phyloP scores from a whole-genome alignment of 2,329 filamentous ascomycete genomes.

The Paracoccidioides brasiliensis region DNA sequence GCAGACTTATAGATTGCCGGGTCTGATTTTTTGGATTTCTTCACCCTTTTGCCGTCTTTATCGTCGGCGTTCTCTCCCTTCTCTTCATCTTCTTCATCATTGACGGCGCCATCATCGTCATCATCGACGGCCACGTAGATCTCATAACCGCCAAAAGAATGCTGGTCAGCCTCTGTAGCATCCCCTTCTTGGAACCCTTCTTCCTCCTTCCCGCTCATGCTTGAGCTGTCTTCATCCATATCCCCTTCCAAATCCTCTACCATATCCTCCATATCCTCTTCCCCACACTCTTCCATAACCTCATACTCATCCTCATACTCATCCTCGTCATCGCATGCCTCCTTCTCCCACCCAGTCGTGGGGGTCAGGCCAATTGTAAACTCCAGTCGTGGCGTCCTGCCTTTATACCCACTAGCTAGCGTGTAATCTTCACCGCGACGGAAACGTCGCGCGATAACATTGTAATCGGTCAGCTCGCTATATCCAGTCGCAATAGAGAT shows the following conservation, averaged over 20 bases:
- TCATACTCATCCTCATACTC: constrained; percentile 37
- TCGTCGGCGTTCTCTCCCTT: constrained; percentile 31
- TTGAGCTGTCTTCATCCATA: constrained; percentile 20
- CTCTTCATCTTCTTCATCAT: constrained; percentile 52
- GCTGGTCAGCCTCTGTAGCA: constrained; percentile 20
- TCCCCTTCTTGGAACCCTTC: background rate
- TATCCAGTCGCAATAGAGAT: constrained; percentile 69
- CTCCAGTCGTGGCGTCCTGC: constrained; percentile 62
- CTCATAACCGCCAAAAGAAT: constrained; percentile 39
- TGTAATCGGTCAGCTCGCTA: constrained; percentile 50
- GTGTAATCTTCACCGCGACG: constrained; percentile 82
- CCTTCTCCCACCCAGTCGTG: constrained; percentile 68
- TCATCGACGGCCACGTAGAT: constrained; percentile 84
- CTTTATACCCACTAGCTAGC: constrained; percentile 69
- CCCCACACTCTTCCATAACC: constrained; percentile 24
- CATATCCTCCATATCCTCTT: constrained; percentile 16
- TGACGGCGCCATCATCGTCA: constrained; percentile 51
- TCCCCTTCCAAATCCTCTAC: constrained; percentile 29
- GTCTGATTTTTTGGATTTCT: constrained; percentile 37
- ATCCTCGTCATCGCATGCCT: constrained; percentile 41
- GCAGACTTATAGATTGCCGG: constrained; percentile 77
- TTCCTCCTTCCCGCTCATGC: constrained; percentile 16
- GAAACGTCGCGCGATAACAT: constrained; percentile 76
- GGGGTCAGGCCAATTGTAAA: constrained; percentile 80
- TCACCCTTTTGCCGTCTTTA: constrained; percentile 22